Evolutionary conservation across 2,329 filamentous ascomycete species (phyloP), one percentile per base, ranked within the genome.

Genomic region (Fusarium citri): DNA sequence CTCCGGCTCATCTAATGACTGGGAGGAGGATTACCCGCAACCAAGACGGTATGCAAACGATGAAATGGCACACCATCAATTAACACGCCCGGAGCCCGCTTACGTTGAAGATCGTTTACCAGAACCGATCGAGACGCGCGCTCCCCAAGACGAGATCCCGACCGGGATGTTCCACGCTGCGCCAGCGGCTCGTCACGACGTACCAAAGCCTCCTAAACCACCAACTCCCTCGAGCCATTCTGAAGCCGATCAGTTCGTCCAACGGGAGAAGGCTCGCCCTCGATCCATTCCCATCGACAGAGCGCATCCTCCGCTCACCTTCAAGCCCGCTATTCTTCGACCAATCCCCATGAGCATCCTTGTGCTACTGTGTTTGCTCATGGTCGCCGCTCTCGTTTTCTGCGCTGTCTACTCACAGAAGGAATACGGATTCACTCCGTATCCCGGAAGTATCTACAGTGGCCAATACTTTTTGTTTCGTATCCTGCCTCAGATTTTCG

Each of bases 391-490:
- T 10, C 85, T 97, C 53, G 85, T 93, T 26, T 91, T 94, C 77
- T 89, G 88, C 69, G 92, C 92, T 60, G 81, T 92, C 37, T 94
- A 88, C 81, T 93, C 92, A 14, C 80, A 84, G 40, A 78, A 80
- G 8, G 84, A 90, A 68, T 79, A 84, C 12, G 93, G 93, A 1
- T 81, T 98, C 15, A 89, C 87, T 76, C 80, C 85, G 6, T 97
- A 94, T 77, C 82, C 83, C 34, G 86, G 85, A 47, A 84, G 81
- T 30, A 91, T 94, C 60, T 91, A 92, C 65, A 91, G 91, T 51
- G 86, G 85, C 11, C 86, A 90, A 69, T 97, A 97, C 80, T 97
- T 98, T 78, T 80, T 97, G 48, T 96, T 97, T 78, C 88, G 94
- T 66, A 93, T 97, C 69, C 82, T 98, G 2, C 94, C 95, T 4